Percentiles rank a stretch among this genome's conserved stretches.
These are phyloP conservation scores for Chlamydomonas asymmetrica DNA, from an alignment of 139 green algal species.

Conservation along the genomic window DNA sequence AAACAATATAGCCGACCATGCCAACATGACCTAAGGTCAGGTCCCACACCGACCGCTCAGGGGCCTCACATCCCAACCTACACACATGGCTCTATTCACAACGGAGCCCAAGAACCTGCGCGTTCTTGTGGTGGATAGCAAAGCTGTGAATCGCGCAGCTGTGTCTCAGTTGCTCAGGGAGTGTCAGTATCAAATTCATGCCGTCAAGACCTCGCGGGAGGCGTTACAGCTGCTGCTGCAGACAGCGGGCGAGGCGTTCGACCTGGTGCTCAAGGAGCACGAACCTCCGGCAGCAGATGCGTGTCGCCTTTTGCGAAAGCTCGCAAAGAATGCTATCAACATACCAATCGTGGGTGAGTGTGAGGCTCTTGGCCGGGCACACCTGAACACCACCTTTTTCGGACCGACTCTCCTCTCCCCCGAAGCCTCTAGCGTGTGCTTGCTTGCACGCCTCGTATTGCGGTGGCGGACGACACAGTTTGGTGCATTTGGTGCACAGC, in stretches of 20 bases:
- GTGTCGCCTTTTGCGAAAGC: conserved; percentile 54
- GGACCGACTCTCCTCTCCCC: neutral
- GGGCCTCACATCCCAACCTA: no score
- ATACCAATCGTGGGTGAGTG: neutral
- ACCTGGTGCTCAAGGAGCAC: conserved; percentile 78
- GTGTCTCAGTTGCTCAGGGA: conserved; percentile 34
- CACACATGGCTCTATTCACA: no score
- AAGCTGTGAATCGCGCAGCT: conserved; percentile 4
- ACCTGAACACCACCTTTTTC: neutral
- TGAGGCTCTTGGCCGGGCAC: no score
- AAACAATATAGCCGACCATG: no score
- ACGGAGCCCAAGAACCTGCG: conserved; percentile 31
- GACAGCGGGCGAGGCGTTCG: conserved; percentile 28
- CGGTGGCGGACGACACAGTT: no score
- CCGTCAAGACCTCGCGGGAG: conserved; percentile 43
- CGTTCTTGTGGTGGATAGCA: conserved; percentile 45
- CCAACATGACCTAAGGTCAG: no score
- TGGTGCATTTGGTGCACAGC: no score
- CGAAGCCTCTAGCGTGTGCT: neutral
- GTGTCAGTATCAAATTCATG: conserved; percentile 39
- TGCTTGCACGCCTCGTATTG: neutral
- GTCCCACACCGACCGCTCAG: no score
- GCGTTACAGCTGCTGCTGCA: conserved; percentile 48
- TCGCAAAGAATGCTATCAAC: conserved; percentile 12
- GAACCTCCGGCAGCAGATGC: conserved; percentile 59